These are phyloP conservation scores for Apiotrichum sp. DNA, from an alignment of 1,284 basidiomycete species.

Conservation along the genomic window DNA sequence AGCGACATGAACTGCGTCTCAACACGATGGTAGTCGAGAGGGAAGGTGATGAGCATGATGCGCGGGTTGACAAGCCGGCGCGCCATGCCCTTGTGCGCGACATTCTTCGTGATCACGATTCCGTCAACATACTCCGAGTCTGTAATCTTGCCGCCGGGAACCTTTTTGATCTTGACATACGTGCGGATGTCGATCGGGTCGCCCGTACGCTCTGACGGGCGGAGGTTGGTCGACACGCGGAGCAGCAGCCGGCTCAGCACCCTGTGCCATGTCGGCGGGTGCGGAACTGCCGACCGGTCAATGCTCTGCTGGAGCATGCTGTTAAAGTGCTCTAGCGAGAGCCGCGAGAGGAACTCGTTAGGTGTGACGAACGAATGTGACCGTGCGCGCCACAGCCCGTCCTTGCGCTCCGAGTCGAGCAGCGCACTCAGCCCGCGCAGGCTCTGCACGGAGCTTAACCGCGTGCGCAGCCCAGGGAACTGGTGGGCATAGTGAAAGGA, in stretches of 20 bases:
- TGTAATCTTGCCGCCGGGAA: slow-evolving; percentile 82
- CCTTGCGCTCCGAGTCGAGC: slow-evolving; percentile 37
- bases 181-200: slow-evolving; percentile 86
- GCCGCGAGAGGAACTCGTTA: slow-evolving; percentile 62
- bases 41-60: slow-evolving; percentile 93
- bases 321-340: slow-evolving; percentile 78
- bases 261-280: slow-evolving; percentile 77
- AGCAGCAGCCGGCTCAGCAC: slow-evolving; percentile 62
- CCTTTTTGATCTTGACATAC: slow-evolving; percentile 98
- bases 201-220: slow-evolving; percentile 52
- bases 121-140: slow-evolving; percentile 98
- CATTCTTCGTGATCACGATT: slow-evolving; percentile 95
- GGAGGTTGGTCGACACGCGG: slow-evolving; percentile 42
- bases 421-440: slow-evolving; percentile 38
- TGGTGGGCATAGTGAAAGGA: slow-evolving; percentile 10
- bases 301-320: slow-evolving; percentile 72
- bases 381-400: slow-evolving; percentile 42
- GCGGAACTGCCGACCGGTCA: slow-evolving; percentile 65
- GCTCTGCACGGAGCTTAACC: slow-evolving; percentile 34
- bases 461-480: slow-evolving; percentile 29
- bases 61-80: slow-evolving; percentile 58
- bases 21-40: slow-evolving; percentile 87
- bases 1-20: slow-evolving; percentile 93
- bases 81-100: slow-evolving; percentile 77
- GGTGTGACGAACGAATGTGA: slow-evolving; percentile 35